These are phyloP conservation scores for Suillus hirtellus DNA, from an alignment of 768 basidiomycete species.

Conservation along the genomic window DNA sequence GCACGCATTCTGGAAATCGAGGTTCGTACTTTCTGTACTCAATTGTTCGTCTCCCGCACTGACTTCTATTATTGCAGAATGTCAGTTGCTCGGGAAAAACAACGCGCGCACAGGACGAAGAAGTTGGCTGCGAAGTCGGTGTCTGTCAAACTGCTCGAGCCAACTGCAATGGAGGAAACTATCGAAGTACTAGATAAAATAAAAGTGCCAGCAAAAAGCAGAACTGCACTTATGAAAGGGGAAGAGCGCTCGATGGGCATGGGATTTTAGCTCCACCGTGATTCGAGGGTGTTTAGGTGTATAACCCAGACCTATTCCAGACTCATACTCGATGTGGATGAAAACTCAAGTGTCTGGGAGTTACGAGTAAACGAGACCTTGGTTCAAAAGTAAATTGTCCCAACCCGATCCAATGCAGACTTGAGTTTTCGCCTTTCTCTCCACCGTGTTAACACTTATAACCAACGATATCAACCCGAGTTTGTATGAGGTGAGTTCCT, in stretches of 20 bases:
- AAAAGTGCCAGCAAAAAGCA: conserved; percentile 61
- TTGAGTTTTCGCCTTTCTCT: too few relatives aligned
- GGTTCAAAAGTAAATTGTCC: too few relatives aligned
- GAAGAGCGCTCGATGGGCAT: conserved; percentile 91
- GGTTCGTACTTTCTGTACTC: conserved; percentile 41
- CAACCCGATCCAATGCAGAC: too few relatives aligned
- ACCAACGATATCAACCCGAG: too few relatives aligned
- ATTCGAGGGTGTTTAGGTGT: conserved; percentile 14
- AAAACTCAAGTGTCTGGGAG: too few relatives aligned
- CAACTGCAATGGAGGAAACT: conserved; percentile 48
- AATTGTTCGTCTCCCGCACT: background rate
- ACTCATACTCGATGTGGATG: too few relatives aligned
- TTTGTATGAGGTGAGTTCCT: too few relatives aligned
- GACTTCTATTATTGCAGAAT: conserved; percentile 55
- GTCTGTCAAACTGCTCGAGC: conserved; percentile 68
- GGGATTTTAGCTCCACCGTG: conserved; percentile 62
- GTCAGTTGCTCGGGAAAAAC: conserved; percentile 79
- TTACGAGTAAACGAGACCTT: too few relatives aligned
- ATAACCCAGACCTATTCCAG: too few relatives aligned
- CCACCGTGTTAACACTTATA: too few relatives aligned
- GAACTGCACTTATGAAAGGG: conserved; percentile 76
- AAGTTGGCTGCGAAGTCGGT: conserved; percentile 50
- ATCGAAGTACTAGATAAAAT: conserved; percentile 74
- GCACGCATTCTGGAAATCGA: conserved; percentile 94
- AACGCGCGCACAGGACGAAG: conserved; percentile 71